Percentiles rank a stretch among this genome's conserved stretches.
Conservation (phyloP, 176 grass and related monocot species). For the Oryza meyeriana region DNA sequence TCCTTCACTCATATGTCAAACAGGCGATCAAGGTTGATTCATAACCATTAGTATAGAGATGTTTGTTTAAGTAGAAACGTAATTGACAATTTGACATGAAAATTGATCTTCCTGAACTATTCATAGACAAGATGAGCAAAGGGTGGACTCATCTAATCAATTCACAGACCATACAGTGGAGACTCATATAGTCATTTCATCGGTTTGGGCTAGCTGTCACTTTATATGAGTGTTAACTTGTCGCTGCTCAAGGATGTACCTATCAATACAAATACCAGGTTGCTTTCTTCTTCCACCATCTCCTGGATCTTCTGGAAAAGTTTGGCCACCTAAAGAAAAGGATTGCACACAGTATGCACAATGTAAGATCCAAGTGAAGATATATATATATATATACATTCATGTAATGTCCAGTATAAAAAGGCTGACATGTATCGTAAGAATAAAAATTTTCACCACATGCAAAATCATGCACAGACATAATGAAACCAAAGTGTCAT, state of each 20-base stretch:
- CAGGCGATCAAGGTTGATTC: background rate
- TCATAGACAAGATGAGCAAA: conserved; percentile 12
- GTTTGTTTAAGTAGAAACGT: background rate
- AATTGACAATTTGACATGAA: background rate
- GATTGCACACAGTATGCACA: background rate
- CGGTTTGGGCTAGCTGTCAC: conserved; percentile 7
- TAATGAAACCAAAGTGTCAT: background rate
- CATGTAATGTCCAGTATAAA: background rate
- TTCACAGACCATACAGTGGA: background rate
- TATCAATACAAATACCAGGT: conserved; percentile 95
- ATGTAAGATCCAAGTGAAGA: conserved; percentile 27
- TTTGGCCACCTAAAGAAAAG: conserved; percentile 81
- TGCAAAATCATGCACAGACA: conserved; percentile 17
- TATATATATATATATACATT: background rate
- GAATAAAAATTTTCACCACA: background rate
- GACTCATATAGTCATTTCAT: background rate
- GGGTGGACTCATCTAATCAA: background rate
- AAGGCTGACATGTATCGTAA: background rate
- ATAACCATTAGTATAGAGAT: background rate
- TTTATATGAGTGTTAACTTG: background rate
- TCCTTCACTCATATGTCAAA: conserved; percentile 3
- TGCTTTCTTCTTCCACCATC: conserved; percentile 99
- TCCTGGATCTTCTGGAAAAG: conserved; percentile 99
- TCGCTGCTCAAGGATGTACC: conserved; percentile 46
- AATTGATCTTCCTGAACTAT: background rate